Base-by-base conservation (phyloP, 768 basidiomycete species). In the Tubosaeta brunneosetosa region DNA sequence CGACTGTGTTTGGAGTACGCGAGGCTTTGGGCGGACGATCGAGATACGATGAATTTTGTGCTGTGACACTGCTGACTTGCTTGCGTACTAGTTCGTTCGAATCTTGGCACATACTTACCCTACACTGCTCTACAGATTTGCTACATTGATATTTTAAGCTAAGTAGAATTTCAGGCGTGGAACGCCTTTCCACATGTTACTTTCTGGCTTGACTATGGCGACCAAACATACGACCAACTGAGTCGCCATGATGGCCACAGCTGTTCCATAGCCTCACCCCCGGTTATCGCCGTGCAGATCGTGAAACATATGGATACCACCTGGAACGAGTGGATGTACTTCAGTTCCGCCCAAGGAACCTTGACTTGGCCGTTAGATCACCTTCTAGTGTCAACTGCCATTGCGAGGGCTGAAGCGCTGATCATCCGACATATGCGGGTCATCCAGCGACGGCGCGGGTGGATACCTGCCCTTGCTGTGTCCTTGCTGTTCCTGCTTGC, bases 11-110 rank as follows among this genome's bases (percentile, higher is more conserved):
- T 97, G 41, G 29, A 29, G 29, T 29, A 29, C 9, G 29, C 29
- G 29, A 29, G 29, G 29, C 29, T 29, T 9, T 29, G 29, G 29
- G 80, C 86, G 10, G 92, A 97, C 62, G 89, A 95, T 69, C 79
- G 94, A 38, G 87, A 88, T 34, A 73, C 81, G 27, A 88, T 86
- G 88, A 61, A 55, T 47, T 77, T 71, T 37, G 51, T 55, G 17
- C 19, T 65, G 41, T 63, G 55, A 64, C 27, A 3, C 11, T 34
- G n/a, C 29, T n/a, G 40, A 34, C 31, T 29, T 29, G 29, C 38
- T 40, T 25, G 32, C 44, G 22, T 22, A 22, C 22, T 19, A 34
- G n/a, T 9, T 37, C 4, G n/a, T n/a, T 17, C n/a, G 4, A 4
- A 25, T 22, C 12, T 17, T 17, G 6, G 29, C 22, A 6, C 31